These are phyloP conservation scores for Thalia dealbata DNA, from an alignment of 176 grass and related monocot species.

Conservation along the genomic window DNA sequence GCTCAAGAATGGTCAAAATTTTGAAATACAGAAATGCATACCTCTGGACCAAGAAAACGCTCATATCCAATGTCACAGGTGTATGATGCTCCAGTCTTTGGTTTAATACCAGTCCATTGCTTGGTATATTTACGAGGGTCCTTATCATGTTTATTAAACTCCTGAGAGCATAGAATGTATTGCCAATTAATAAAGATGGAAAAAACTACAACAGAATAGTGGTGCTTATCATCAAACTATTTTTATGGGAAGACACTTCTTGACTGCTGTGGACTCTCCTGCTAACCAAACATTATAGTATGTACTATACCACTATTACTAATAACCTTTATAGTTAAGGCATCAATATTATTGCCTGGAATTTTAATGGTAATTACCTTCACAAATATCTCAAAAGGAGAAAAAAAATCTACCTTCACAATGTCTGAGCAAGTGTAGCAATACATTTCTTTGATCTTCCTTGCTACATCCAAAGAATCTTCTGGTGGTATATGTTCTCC, in stretches of 20 bases:
- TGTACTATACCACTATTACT: too few species aligned
- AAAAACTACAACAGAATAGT: too few species aligned
- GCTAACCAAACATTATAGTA: too few species aligned
- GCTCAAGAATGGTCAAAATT: neutral
- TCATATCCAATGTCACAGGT: slow-evolving; percentile 91
- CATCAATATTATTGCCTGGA: too few species aligned
- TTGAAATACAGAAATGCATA: slow-evolving; percentile 23
- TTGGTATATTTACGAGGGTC: slow-evolving; percentile 84
- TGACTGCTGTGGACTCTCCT: too few species aligned
- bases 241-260: too few species aligned
- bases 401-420: slow-evolving; percentile 62
- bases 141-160: slow-evolving; percentile 96
- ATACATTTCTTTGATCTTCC: slow-evolving; percentile 86
- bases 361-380: too few species aligned
- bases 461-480: slow-evolving; percentile 84
- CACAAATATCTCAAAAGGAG: too few species aligned
- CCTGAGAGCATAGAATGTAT: slow-evolving; percentile 29
- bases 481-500: slow-evolving; percentile 91
- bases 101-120: slow-evolving; percentile 71
- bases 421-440: slow-evolving; percentile 98
- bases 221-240: too few species aligned
- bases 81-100: slow-evolving; percentile 68
- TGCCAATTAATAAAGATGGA: too few species aligned
- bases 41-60: slow-evolving; percentile 94
- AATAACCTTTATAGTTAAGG: neutral